Conservation (phyloP, 2,329 filamentous ascomycete genomes). For the Stemphylium beticola region DNA sequence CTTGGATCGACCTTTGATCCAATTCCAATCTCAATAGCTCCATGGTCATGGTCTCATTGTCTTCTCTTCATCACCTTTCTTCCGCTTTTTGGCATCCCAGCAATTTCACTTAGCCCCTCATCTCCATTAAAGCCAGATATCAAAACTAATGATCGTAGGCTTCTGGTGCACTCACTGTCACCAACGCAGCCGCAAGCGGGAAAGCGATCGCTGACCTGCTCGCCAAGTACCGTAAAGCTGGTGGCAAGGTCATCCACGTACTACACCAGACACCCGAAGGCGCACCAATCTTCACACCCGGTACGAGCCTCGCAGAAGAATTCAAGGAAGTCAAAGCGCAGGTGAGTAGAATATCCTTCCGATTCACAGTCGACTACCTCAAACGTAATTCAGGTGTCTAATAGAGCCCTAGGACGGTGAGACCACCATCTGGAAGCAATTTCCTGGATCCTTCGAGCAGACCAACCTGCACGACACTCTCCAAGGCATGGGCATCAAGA, state of each 20-base stretch:
- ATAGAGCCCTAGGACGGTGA: constrained; percentile 53
- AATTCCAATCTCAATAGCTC: too few species aligned
- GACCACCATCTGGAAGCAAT: constrained; percentile 62
- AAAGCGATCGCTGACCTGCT: constrained; percentile 64
- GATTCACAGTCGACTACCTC: not conserved
- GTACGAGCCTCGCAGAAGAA: constrained; percentile 64
- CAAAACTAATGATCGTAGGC: constrained; percentile 56
- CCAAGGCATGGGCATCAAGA: constrained; percentile 59
- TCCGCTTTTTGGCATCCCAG: constrained; percentile 46
- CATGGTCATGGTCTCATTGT: too few species aligned
- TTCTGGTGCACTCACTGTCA: constrained; percentile 62
- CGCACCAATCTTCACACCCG: constrained; percentile 70
- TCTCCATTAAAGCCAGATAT: constrained; percentile 54
- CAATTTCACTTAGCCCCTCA: too few species aligned
- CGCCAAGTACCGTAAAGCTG: constrained; percentile 63
- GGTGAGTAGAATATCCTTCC: constrained; percentile 8
- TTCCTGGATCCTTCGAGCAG: constrained; percentile 65
- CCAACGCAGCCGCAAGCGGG: constrained; percentile 61
- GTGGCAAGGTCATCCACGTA: constrained; percentile 66
- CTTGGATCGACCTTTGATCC: too few species aligned
- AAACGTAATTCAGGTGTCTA: not conserved
- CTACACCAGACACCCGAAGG: constrained; percentile 65
- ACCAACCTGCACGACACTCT: constrained; percentile 65
- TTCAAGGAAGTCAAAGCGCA: constrained; percentile 65
- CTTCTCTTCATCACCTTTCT: too few species aligned